Base-by-base conservation (phyloP, 2,329 filamentous ascomycete genomes). In the Botrytis hyacinthi region DNA sequence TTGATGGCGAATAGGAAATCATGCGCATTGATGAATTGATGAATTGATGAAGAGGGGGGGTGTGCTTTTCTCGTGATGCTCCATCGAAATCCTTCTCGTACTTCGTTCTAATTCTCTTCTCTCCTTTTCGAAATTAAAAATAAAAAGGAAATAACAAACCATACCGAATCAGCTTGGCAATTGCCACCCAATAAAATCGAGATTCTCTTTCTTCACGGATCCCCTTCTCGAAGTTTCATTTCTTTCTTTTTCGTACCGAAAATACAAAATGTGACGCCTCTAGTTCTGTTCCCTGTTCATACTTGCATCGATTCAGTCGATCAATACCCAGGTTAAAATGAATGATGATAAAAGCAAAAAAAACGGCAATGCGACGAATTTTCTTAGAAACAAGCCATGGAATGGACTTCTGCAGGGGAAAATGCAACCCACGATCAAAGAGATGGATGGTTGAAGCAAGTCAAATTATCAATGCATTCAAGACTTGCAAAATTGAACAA, bases 161-260 rank as follows among this genome's bases (percentile, higher is more conserved):
- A 42, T 54, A 29, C 8, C 26, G 12, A 57, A 57, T 57, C 35
- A 14, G 40, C 32, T 57, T 6, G 48, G 29, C 29, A 29, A 57
- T 57, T 16, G 48, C 48, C 48, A 57, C 66, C 35, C n/a, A 68
- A 20, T 29, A 32, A 44, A 26, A 57, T 69, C 48, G 26, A 54
- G n/a, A 51, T 46, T 65, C 65, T 37, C 20, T 51, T 51, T 37
- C 26, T 70, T 69, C 67, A 44, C 10, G 37, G 67, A 61, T 70
- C 54, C 51, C 35, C 22, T 37, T 70, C 68, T 70, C 42, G 37
- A 70, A 44, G 40, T 46, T 62, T 70, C 42, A 70, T n/a, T 35
- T 29, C 42, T 60, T 62, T 46, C 42, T 70, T 70, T 70, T 62
- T 70, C 68, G n/a, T 70, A 61, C 29, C 29, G n/a, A 70, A 60